Percentiles rank a stretch among this genome's conserved stretches.
Conservation (phyloP, 1,284 basidiomycete species). For the Porodaedalea pini region DNA sequence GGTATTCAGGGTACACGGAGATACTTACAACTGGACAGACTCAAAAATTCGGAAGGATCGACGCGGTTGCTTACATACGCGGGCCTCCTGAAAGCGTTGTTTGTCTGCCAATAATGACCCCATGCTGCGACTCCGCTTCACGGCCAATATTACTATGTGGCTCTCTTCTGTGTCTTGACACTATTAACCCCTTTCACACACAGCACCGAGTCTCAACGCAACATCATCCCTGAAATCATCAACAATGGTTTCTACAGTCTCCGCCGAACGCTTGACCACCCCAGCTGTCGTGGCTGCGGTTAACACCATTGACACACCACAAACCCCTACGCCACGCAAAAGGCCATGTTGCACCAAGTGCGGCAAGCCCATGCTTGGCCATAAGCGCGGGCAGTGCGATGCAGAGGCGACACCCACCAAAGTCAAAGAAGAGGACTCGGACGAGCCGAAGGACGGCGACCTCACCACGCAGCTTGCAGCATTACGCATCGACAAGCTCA, state of each 20-base stretch:
- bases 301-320: not conserved
- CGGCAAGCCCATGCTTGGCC: constrained; percentile 18
- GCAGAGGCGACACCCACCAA: not conserved
- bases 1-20: not conserved
- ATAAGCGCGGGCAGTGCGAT: constrained; percentile 17
- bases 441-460: not conserved
- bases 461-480: constrained; percentile 1
- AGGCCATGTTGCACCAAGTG: constrained; percentile 19
- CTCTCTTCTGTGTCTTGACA: not conserved
- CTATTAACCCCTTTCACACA: not conserved
- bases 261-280: not conserved
- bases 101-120: not conserved
- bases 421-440: not conserved
- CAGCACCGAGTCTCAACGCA: too few relatives aligned
- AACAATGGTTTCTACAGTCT: not conserved
- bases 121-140: not conserved
- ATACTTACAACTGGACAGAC: not conserved
- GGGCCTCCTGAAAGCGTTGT: not conserved
- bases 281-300: not conserved
- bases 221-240: too few relatives aligned
- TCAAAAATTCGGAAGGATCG: constrained; percentile 11
- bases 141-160: not conserved
- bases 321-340: constrained; percentile 13
- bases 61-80: not conserved
- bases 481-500: not conserved